Conservation (phyloP, 129 eudicot genomes). For the Chrysanthemum seticuspe region DNA sequence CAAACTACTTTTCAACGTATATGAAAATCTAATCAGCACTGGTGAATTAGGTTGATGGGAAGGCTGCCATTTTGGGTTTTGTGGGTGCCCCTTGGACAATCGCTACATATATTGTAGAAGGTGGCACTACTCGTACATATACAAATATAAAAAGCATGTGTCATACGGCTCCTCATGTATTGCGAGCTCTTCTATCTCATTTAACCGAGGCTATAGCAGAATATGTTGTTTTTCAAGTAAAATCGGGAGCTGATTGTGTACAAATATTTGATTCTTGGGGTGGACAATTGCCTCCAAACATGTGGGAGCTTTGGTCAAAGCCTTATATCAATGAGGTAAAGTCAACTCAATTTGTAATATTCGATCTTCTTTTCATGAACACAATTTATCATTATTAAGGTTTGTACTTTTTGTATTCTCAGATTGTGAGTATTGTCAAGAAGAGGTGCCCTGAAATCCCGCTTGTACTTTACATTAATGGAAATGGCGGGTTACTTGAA, state of each 20-base stretch:
- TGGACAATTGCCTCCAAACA: constrained; percentile 88
- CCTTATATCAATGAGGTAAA: constrained; percentile 88
- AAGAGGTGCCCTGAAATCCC: constrained; percentile 82
- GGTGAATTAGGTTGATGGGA: constrained; percentile 65
- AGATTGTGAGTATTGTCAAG: constrained; percentile 79
- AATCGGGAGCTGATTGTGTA: constrained; percentile 91
- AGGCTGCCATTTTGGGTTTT: constrained; percentile 95
- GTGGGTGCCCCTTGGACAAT: constrained; percentile 99
- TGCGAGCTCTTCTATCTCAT: constrained; percentile 82
- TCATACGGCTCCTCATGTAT: constrained; percentile 66
- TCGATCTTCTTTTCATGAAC: not conserved
- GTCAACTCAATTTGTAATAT: constrained; percentile 14
- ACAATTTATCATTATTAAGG: constrained; percentile 11
- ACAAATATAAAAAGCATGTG: constrained; percentile 96
- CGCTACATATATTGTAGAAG: constrained; percentile 95
- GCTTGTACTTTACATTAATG: constrained; percentile 86
- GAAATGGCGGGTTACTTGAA: constrained; percentile 95
- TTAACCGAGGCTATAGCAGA: constrained; percentile 79
- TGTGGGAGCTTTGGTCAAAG: constrained; percentile 99
- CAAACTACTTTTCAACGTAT: constrained; percentile 6
- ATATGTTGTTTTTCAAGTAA: constrained; percentile 74
- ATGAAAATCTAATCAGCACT: not conserved
- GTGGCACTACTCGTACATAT: constrained; percentile 92
- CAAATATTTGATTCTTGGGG: constrained; percentile 99
- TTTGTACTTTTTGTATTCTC: constrained; percentile 23